Evolutionary conservation across 139 green algal species (phyloP), one percentile per base, ranked within the genome.

Genomic region (Chlorella sp.): DNA sequence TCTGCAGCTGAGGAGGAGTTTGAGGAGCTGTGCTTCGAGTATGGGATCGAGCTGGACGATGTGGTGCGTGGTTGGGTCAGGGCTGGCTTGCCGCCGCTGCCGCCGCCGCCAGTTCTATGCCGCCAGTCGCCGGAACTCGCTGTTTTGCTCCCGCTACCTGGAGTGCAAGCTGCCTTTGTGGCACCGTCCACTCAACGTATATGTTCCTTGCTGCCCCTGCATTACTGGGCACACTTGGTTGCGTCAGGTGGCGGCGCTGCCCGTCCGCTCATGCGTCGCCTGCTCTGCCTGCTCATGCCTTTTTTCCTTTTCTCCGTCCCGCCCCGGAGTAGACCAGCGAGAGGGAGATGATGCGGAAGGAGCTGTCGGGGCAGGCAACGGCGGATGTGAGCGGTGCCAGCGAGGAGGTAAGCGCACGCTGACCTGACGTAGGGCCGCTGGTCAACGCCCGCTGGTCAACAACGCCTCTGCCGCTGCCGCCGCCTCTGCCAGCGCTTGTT

Each of bases 21-120:
- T 88, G 96, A 99, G 77, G 94, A 98, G 53, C 96, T 99, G 3
- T 99, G 98, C 93, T 99, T 99, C 91, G 97, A 99, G 60, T 99
- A 99, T 90, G 98, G 98, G 48, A 98, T 99, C 81, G 98, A 99
- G 92, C 93, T 99, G 26, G 98, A 99, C 89, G 98, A 99, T 94
- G 98, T 99, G 95, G 96, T 98, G 84, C 89, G 96, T 81, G 16
- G 14, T 37, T 11, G 84, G 37, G 7, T 21, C 79, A 53, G 75
- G 4, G 34, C 75, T 16, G n/a, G 73, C 73, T 36, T 36, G 36
- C 76, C 22, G 76, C 76, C 76, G 30, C 14, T 30, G 34, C 75
- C 7, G 75, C 75, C 30, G 75, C 75, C 22, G 34, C 36, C 37
- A 36, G 3, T 36, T 28, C 36, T 53, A 0, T 16, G 14, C 64